Evolutionary conservation across 441 rosid genomes (phyloP).

Genomic region (Croton setiger): DNA sequence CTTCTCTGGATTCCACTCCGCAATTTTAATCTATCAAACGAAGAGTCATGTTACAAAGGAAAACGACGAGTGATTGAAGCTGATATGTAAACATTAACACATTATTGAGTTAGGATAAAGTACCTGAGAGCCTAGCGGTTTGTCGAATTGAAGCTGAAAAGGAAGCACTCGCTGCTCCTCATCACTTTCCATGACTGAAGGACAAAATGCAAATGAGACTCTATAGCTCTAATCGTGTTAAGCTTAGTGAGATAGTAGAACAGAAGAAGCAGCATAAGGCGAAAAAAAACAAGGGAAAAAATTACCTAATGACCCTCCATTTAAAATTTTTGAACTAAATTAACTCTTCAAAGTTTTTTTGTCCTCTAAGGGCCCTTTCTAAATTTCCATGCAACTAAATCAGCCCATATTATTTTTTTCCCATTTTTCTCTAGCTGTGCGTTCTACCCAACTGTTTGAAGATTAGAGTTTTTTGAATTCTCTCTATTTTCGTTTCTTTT

Average conservation of each 20-base stretch:
- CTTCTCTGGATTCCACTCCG: constrained; percentile 93
- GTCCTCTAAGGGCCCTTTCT: too few species aligned
- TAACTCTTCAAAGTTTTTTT: too few species aligned
- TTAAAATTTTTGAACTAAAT: too few species aligned
- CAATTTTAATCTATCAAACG: constrained; percentile 50
- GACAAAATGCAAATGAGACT: not conserved
- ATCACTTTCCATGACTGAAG: constrained; percentile 57
- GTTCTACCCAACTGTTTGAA: too few species aligned
- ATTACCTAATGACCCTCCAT: too few species aligned
- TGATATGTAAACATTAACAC: not conserved
- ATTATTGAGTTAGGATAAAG: not conserved
- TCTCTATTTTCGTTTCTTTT: too few species aligned
- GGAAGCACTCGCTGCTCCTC: constrained; percentile 48
- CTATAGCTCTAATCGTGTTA: not conserved
- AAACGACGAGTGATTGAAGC: not conserved
- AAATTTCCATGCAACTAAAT: too few species aligned
- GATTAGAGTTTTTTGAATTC: too few species aligned
- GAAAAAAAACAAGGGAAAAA: too few species aligned
- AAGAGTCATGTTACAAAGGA: not conserved
- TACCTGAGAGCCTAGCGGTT: constrained; percentile 82
- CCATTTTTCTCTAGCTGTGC: too few species aligned
- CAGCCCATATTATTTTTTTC: too few species aligned
- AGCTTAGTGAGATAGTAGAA: too few species aligned
- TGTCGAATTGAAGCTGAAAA: constrained; percentile 80
- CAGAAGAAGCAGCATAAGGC: not conserved